phyloP scores from a whole-genome alignment of 2,329 filamentous ascomycete genomes.

The Penicillium sp. region DNA sequence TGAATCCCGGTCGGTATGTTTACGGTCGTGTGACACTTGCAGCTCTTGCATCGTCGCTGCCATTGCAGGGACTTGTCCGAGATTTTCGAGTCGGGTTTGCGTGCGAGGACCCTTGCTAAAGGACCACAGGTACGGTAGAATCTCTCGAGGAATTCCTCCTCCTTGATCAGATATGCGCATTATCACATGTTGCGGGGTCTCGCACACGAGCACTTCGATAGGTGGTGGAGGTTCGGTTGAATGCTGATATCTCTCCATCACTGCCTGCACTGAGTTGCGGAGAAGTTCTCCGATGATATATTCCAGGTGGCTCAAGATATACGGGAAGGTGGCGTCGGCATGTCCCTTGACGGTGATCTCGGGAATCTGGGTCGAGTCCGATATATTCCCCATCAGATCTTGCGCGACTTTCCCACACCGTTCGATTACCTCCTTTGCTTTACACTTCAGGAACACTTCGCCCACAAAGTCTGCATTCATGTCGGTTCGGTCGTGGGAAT shows the following conservation, averaged over 20 bases:
- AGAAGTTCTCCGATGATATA: constrained; percentile 96
- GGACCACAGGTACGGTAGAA: constrained; percentile 89
- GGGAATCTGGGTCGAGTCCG: constrained; percentile 70
- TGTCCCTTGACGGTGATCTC: constrained; percentile 82
- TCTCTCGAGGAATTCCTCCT: constrained; percentile 81
- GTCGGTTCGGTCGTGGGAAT: constrained; percentile 64
- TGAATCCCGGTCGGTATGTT: constrained; percentile 30
- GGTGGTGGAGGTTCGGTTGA: constrained; percentile 60
- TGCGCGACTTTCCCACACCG: constrained; percentile 75
- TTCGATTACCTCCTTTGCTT: constrained; percentile 82
- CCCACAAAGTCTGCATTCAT: constrained; percentile 81
- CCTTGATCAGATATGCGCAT: constrained; percentile 94
- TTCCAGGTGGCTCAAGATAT: constrained; percentile 92
- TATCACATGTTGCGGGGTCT: constrained; percentile 91
- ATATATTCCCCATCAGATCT: constrained; percentile 69
- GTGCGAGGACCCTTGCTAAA: constrained; percentile 90
- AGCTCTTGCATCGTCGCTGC: constrained; percentile 92
- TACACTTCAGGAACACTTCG: constrained; percentile 91
- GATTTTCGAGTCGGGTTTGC: constrained; percentile 74
- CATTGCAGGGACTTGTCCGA: constrained; percentile 83
- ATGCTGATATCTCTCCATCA: constrained; percentile 69
- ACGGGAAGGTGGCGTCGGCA: constrained; percentile 86
- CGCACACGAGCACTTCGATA: constrained; percentile 91
- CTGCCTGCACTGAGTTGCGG: constrained; percentile 89
- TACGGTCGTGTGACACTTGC: constrained; percentile 43